phyloP scores from a whole-genome alignment of 345 rosid genomes.

The Acer negundo region DNA sequence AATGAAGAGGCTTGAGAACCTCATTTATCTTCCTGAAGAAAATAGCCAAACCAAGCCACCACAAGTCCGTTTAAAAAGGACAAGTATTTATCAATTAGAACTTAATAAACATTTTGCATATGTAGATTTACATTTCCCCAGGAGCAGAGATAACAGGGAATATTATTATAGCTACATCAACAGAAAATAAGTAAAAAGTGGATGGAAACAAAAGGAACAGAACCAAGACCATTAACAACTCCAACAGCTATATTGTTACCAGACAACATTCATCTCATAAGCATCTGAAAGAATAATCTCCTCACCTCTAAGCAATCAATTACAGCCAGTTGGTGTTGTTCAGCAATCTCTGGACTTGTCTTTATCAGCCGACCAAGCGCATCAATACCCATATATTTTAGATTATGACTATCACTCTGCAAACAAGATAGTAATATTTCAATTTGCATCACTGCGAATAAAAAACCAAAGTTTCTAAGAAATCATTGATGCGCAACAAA shows the following conservation, averaged over 20 bases:
- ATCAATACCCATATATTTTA: constrained; percentile 96
- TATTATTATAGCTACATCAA: not conserved
- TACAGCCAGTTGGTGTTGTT: constrained; percentile 97
- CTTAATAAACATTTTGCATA: not conserved
- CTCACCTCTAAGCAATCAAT: constrained; percentile 99
- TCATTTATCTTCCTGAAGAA: constrained; percentile 2
- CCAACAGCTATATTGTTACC: not conserved
- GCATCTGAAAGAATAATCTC: constrained; percentile 19
- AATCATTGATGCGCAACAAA: constrained; percentile 9
- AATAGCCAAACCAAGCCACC: not conserved
- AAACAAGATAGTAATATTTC: constrained; percentile 25
- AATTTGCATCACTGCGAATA: constrained; percentile 19
- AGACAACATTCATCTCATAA: not conserved
- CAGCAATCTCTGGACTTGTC: constrained; percentile 89
- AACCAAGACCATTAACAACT: constrained; percentile 12
- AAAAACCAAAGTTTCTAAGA: not conserved
- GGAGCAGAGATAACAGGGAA: not conserved
- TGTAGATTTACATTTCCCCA: not conserved
- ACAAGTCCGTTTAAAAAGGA: not conserved
- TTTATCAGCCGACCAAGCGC: constrained; percentile 91
- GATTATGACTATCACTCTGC: constrained; percentile 97
- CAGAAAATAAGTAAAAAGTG: not conserved
- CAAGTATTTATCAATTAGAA: not conserved
- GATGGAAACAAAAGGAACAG: not conserved
- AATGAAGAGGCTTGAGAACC: not conserved